Conservation (phyloP, 768 basidiomycete genomes). For the Tricholoma flavovirens region DNA sequence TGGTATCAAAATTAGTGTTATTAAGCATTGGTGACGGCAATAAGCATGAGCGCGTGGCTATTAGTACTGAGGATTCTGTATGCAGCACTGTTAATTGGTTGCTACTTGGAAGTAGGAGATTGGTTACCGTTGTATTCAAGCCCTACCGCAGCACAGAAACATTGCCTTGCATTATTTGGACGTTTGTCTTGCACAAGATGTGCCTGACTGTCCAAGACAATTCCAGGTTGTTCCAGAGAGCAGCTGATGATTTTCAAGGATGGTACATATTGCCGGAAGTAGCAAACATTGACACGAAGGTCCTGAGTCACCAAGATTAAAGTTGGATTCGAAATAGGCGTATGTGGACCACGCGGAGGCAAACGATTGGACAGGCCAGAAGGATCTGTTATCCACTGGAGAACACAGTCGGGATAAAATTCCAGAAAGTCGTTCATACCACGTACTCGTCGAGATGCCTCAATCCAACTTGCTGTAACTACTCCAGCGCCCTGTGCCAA, state of each 20-base stretch:
- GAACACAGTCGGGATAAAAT: constrained; percentile 1
- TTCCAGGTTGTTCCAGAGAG: constrained; percentile 38
- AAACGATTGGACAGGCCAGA: constrained; percentile 47
- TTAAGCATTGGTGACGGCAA: constrained; percentile 30
- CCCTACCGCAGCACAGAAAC: constrained; percentile 55
- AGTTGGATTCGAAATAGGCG: constrained; percentile 47
- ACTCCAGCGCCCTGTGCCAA: constrained; percentile 49
- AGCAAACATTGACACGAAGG: constrained; percentile 50
- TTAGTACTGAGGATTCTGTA: constrained; percentile 49
- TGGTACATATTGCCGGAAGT: constrained; percentile 40
- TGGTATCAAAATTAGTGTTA: not conserved
- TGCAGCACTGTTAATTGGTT: not conserved
- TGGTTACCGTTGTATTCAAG: constrained; percentile 51
- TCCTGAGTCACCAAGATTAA: constrained; percentile 63
- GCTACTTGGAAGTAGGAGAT: not conserved
- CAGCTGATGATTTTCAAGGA: constrained; percentile 43
- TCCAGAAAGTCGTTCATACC: not conserved
- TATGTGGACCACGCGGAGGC: constrained; percentile 51
- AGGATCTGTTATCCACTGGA: constrained; percentile 48
- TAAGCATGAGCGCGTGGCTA: constrained; percentile 57
- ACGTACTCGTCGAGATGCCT: constrained; percentile 52
- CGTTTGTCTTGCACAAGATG: constrained; percentile 28
- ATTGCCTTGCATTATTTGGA: constrained; percentile 37
- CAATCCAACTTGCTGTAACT: constrained; percentile 60
- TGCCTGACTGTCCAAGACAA: constrained; percentile 29